Conservation (phyloP, 257 asterid genomes). For the Salvia rosmarinus region DNA sequence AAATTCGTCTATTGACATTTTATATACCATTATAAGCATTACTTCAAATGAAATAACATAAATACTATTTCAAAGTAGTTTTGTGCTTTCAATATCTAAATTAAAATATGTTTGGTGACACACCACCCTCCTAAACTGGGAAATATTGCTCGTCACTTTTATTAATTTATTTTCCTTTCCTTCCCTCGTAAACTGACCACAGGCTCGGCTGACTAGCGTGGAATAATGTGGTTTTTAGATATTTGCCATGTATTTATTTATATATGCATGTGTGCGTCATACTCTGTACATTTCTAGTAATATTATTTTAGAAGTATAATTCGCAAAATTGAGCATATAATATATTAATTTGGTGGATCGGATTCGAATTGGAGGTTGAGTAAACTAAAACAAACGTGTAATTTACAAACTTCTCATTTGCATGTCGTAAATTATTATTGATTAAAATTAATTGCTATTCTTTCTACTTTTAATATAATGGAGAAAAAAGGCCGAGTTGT, state of each 20-base stretch:
- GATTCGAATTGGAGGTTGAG: too few relatives aligned
- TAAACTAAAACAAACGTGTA: too few relatives aligned
- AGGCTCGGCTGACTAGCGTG: neutral
- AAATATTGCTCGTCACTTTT: neutral
- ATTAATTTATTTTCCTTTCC: neutral
- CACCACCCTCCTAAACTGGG: neutral
- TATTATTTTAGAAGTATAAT: too few relatives aligned
- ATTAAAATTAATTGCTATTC: too few relatives aligned
- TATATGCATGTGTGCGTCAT: neutral
- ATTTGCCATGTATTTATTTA: neutral
- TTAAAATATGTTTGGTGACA: slow-evolving; percentile 11
- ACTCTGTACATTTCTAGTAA: neutral
- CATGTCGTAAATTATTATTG: too few relatives aligned
- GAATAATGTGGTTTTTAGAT: neutral
- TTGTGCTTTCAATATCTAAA: neutral
- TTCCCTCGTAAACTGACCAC: neutral
- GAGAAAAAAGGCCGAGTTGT: too few relatives aligned
- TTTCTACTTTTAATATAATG: too few relatives aligned
- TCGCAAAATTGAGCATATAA: too few relatives aligned
- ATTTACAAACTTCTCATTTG: too few relatives aligned
- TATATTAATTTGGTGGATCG: too few relatives aligned
- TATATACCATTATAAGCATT: too few relatives aligned
- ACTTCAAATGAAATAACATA: neutral
- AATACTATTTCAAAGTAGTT: neutral
- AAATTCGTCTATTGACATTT: too few relatives aligned